Evolutionary conservation across 768 basidiomycete species (phyloP).

Genomic region (Boletellus ananiceps): DNA sequence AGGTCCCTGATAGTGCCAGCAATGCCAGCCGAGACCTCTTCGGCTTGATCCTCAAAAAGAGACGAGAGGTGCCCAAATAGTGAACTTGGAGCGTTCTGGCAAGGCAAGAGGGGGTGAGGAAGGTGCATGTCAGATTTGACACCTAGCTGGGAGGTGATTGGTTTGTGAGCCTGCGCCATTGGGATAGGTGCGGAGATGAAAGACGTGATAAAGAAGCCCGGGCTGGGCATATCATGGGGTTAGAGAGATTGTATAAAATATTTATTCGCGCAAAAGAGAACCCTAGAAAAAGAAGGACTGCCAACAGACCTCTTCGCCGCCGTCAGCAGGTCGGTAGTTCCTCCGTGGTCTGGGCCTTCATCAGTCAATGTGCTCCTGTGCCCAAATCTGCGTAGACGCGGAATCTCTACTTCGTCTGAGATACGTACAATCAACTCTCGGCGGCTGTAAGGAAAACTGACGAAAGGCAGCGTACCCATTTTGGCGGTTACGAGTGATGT

Average conservation of each 20-base stretch:
- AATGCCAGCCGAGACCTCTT: neutral
- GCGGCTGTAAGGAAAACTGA: neutral
- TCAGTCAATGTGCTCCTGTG: constrained; percentile 15
- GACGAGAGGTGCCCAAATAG: constrained; percentile 25
- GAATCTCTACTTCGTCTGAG: constrained; percentile 50
- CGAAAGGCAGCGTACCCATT: constrained; percentile 40
- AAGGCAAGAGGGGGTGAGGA: constrained; percentile 18
- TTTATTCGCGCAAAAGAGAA: constrained; percentile 18
- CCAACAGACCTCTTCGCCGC: constrained; percentile 21
- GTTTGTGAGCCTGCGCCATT: constrained; percentile 17
- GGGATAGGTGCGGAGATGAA: constrained; percentile 31
- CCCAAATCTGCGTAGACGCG: constrained; percentile 47
- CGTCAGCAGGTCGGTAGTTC: constrained; percentile 12
- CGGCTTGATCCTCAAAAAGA: neutral
- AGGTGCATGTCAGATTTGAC: constrained; percentile 16
- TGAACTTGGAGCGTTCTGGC: constrained; percentile 15
- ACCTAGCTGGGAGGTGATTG: constrained; percentile 16
- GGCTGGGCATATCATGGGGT: constrained; percentile 26
- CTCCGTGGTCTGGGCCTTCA: neutral
- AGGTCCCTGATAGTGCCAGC: neutral
- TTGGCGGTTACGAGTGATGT: constrained; percentile 40
- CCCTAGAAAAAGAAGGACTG: constrained; percentile 5
- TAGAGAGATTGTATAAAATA: constrained; percentile 20
- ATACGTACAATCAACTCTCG: constrained; percentile 2
- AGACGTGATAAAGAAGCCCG: constrained; percentile 32